phyloP scores from a whole-genome alignment of 768 basidiomycete genomes.

The Lentinula boryana region DNA sequence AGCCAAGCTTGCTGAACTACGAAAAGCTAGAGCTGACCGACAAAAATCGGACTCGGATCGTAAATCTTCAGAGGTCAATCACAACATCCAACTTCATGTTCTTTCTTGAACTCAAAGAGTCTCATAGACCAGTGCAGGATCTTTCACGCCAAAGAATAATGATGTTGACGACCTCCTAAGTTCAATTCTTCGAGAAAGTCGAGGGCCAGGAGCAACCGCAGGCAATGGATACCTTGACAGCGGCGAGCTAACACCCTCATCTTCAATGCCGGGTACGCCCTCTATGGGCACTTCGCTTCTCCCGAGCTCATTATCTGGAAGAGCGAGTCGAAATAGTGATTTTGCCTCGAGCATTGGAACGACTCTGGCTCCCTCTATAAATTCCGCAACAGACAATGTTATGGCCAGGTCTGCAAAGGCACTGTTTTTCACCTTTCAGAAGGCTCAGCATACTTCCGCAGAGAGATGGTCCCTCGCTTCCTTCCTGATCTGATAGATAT shows the following conservation, averaged over 20 bases:
- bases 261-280: constrained; percentile 71
- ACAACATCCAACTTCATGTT: constrained; percentile 2
- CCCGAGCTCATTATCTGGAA: constrained; percentile 39
- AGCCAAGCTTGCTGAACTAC: constrained; percentile 79
- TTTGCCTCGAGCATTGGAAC: constrained; percentile 40
- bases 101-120: background rate
- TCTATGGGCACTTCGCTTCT: constrained; percentile 34
- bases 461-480: constrained; percentile 57
- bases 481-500: constrained; percentile 82
- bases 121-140: constrained; percentile 25
- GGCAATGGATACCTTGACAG: constrained; percentile 35
- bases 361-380: constrained; percentile 39
- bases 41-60: constrained; percentile 48
- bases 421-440: background rate
- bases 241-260: constrained; percentile 61
- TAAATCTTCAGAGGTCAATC: constrained; percentile 29
- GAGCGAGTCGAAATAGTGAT: constrained; percentile 70
- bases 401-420: constrained; percentile 48
- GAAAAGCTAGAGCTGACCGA: constrained; percentile 69
- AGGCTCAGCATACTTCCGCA: constrained; percentile 17
- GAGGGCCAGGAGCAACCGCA: constrained; percentile 33
- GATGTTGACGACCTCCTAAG: constrained; percentile 74
- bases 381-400: constrained; percentile 59
- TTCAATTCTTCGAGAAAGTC: constrained; percentile 44
- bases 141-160: constrained; percentile 29